phyloP scores from a whole-genome alignment of 768 basidiomycete genomes.

The Podaxis rugospora region DNA sequence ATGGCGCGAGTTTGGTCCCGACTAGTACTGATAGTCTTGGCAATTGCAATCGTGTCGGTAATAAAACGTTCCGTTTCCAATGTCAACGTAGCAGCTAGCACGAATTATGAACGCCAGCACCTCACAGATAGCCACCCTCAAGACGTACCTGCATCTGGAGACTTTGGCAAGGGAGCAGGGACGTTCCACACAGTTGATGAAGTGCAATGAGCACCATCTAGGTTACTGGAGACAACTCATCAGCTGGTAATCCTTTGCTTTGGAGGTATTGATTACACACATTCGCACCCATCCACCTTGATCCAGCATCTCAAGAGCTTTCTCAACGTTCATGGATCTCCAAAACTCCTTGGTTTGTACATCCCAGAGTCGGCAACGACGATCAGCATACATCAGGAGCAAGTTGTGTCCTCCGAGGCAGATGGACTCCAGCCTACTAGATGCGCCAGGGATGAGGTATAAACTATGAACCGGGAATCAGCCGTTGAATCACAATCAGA shows the following conservation, averaged over 20 bases:
- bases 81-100: slow-evolving; percentile 42
- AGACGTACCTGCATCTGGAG: slow-evolving; percentile 21
- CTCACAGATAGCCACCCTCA: neutral
- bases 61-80: slow-evolving; percentile 52
- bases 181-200: slow-evolving; percentile 24
- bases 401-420: slow-evolving; percentile 68
- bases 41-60: slow-evolving; percentile 41
- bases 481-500: neutral
- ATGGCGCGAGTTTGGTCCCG: slow-evolving; percentile 35
- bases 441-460: slow-evolving; percentile 78
- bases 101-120: neutral
- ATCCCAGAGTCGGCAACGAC: slow-evolving; percentile 85
- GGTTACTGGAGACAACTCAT: slow-evolving; percentile 13
- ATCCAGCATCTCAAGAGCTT: slow-evolving; percentile 67
- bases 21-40: slow-evolving; percentile 48
- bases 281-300: slow-evolving; percentile 73
- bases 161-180: slow-evolving; percentile 14
- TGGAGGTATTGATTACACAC: slow-evolving; percentile 36
- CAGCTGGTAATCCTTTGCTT: neutral
- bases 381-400: slow-evolving; percentile 70
- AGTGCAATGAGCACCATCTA: slow-evolving; percentile 15
- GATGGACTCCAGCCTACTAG: slow-evolving; percentile 57
- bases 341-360: slow-evolving; percentile 77
- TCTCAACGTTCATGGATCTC: slow-evolving; percentile 73
- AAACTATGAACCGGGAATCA: slow-evolving; percentile 39